A percentile compares a stretch with the other conserved stretches of the same genome.
These are phyloP conservation scores for Boletus vermiculosoides DNA, from an alignment of 768 basidiomycete genomes.

Conservation along the genomic window DNA sequence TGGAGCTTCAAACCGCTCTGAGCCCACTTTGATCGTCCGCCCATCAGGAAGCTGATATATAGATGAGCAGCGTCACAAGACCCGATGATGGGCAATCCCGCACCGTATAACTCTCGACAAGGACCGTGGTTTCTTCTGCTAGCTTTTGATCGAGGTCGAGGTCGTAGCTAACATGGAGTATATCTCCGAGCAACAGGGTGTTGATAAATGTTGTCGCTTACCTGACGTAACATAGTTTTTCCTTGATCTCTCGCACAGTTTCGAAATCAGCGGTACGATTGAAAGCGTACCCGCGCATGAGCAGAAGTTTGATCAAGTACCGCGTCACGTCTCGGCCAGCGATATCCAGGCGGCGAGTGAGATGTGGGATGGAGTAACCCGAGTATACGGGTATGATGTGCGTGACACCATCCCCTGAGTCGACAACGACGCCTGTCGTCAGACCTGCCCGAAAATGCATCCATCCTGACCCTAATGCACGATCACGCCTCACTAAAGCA, in stretches of 20 bases:
- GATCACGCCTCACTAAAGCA: slow-evolving; percentile 11
- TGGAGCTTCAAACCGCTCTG: slow-evolving; percentile 97
- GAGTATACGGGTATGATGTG: slow-evolving; percentile 99
- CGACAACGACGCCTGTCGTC: slow-evolving; percentile 97
- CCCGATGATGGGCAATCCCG: slow-evolving; percentile 18
- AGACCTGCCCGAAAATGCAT: slow-evolving; percentile 58
- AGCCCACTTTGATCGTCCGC: slow-evolving; percentile 94
- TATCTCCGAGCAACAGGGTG: background rate
- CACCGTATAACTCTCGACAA: slow-evolving; percentile 96
- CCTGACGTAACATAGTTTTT: slow-evolving; percentile 98
- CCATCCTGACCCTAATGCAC: background rate
- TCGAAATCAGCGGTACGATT: slow-evolving; percentile 99
- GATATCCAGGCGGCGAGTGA: slow-evolving; percentile 93
- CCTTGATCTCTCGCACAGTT: slow-evolving; percentile 98
- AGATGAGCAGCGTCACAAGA: slow-evolving; percentile 6
- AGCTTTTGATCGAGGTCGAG: slow-evolving; percentile 92
- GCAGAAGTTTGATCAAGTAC: slow-evolving; percentile 97
- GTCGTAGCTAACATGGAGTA: slow-evolving; percentile 67
- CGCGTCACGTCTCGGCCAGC: slow-evolving; percentile 98
- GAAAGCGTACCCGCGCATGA: slow-evolving; percentile 99
- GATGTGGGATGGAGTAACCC: slow-evolving; percentile 92
- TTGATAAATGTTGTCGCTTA: slow-evolving; percentile 32
- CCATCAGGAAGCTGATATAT: slow-evolving; percentile 82
- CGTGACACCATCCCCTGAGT: slow-evolving; percentile 98
- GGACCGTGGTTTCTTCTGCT: slow-evolving; percentile 92